phyloP scores from a whole-genome alignment of 441 rosid genomes.

The Aquilaria agallochum region DNA sequence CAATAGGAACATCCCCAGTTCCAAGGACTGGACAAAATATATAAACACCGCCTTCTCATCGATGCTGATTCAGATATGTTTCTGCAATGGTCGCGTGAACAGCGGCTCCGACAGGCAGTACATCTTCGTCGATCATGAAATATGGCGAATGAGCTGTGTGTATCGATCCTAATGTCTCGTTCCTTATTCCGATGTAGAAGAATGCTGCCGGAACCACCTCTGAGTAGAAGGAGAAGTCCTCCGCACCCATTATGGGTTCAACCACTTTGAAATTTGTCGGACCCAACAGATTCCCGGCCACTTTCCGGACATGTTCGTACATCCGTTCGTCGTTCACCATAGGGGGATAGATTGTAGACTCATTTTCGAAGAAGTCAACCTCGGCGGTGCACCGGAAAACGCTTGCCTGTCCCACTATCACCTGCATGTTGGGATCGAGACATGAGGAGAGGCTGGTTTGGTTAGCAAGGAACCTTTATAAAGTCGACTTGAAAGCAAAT shows the following conservation, averaged over 20 bases:
- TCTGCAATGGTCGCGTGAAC: conserved; percentile 79
- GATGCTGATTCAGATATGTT: conserved; percentile 58
- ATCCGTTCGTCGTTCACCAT: conserved; percentile 58
- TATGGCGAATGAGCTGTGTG: conserved; percentile 78
- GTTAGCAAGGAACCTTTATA: too few species aligned
- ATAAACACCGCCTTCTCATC: too few species aligned
- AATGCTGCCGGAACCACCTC: conserved; percentile 71
- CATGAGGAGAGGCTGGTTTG: neutral
- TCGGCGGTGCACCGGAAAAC: conserved; percentile 66
- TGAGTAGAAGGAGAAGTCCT: conserved; percentile 87
- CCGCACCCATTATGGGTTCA: conserved; percentile 89
- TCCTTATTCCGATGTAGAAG: conserved; percentile 75
- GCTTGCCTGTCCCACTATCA: conserved; percentile 60
- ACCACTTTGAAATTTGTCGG: conserved; percentile 45
- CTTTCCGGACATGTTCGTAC: conserved; percentile 73
- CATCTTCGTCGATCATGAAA: conserved; percentile 87
- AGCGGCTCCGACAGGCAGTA: conserved; percentile 78
- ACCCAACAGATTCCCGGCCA: conserved; percentile 57
- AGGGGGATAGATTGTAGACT: conserved; percentile 64
- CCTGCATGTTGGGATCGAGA: conserved; percentile 30
- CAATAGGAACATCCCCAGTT: too few species aligned
- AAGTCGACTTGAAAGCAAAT: too few species aligned
- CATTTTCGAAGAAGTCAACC: conserved; percentile 71
- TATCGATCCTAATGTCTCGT: conserved; percentile 63
- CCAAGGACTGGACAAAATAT: too few species aligned